Evolutionary conservation across 2,329 filamentous ascomycete species (phyloP), one percentile per base, ranked within the genome.

Genomic region (Monilinia fructigena): DNA sequence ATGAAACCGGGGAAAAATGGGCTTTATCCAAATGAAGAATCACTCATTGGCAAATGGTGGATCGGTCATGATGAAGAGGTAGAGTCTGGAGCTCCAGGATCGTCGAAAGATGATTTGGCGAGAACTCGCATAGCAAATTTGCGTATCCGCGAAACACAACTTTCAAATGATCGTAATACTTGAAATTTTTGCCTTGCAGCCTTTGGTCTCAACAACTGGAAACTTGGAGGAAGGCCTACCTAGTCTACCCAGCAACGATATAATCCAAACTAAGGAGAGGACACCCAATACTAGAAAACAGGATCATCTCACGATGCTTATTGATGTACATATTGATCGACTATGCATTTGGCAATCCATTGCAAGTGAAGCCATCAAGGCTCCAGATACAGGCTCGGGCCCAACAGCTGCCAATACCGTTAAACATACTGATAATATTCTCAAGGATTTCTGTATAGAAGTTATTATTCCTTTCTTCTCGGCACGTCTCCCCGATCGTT

Each of bases 261-360:
- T 65, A 14, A 63, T 66, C 40, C 69, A 70, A n/a, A 59, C 61
- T 1, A 75, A 74, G 40, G 69, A 71, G 11, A 72, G 70, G 54
- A 53, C 67, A n/a, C 26, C 59, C 5, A 76, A 70, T 73, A 74
- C 70, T 69, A 79, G 72, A 71, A 77, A 72, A 69, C 62, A 72
- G 4, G 85, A 89, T 70, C 87, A 92, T 71, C 79, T 91, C 8
- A 82, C 83, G 1, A 79, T 87, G 10, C 81, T 91, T 26, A 80
- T 93, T 5, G 91, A 94, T 73, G 81, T 92, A 0, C 85, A 93
- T 62, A 85, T 91, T 10, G 91, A 95, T 76, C 87, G 89, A 56
- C 80, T 95, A 31, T 92, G 89, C 72, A 95, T 95, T 68, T 94
- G 91, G 91, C 89, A 93, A 74, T 92, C 90, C 4, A 88, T 91